A percentile compares a stretch with the other conserved stretches of the same genome.
phyloP scores from a whole-genome alignment of 169 alveolate species.

The Plasmodium chabaudi region DNA sequence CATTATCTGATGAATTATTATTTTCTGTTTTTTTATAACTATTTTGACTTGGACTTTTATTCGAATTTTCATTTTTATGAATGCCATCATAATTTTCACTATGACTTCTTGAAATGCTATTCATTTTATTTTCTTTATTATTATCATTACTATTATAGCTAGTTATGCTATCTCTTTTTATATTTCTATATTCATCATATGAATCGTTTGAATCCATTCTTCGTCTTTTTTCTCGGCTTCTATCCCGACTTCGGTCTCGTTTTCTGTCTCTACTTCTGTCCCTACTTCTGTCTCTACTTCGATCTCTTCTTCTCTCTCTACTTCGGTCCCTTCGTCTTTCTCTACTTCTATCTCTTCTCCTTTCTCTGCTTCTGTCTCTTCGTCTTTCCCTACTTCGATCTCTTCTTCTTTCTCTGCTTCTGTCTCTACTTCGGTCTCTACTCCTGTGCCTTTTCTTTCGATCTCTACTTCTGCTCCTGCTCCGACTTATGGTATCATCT shows the following conservation, averaged over 20 bases:
- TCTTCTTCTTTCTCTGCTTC: constrained; percentile 65
- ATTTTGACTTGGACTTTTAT: neutral
- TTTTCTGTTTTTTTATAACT: neutral
- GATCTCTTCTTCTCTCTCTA: constrained; percentile 8
- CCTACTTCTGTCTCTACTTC: constrained; percentile 31
- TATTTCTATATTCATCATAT: constrained; percentile 9
- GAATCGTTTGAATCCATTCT: neutral
- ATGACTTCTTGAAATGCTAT: neutral
- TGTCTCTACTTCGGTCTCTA: constrained; percentile 34
- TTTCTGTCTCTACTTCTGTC: constrained; percentile 9
- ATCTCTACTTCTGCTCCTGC: constrained; percentile 3
- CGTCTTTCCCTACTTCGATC: constrained; percentile 33
- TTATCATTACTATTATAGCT: neutral
- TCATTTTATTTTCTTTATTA: neutral
- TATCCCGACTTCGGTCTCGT: constrained; percentile 13
- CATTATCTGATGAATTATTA: constrained; percentile 3
- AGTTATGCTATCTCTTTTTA: neutral
- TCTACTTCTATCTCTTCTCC: constrained; percentile 30
- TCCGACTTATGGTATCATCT: neutral
- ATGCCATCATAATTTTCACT: neutral
- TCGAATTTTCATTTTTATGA: neutral
- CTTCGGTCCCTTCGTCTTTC: constrained; percentile 35
- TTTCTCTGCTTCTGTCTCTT: constrained; percentile 43
- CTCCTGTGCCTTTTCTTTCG: constrained; percentile 12
- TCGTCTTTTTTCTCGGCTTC: constrained; percentile 3